phyloP scores from a whole-genome alignment of 306 rosid genomes.

The Begonia peltatifolia region DNA sequence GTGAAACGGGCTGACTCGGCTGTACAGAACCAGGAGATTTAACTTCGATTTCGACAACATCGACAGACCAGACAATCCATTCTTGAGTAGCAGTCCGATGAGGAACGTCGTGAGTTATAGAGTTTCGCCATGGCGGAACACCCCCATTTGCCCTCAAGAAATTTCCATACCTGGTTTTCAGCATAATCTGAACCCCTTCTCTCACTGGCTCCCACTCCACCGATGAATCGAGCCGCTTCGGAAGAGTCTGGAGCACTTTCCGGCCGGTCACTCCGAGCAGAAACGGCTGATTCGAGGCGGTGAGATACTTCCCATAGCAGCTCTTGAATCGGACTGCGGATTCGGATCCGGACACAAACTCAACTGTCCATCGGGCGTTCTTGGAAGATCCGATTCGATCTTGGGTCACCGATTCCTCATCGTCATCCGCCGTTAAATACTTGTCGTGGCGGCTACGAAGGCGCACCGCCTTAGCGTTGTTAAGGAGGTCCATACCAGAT shows the following conservation, averaged over 20 bases:
- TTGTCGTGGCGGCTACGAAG: constrained; percentile 58
- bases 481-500: constrained; percentile 47
- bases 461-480: constrained; percentile 62
- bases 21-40: constrained; percentile 19
- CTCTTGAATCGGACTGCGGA: constrained; percentile 54
- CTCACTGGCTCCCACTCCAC: constrained; percentile 69
- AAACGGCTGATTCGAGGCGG: constrained; percentile 45
- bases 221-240: constrained; percentile 40
- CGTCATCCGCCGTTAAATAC: constrained; percentile 58
- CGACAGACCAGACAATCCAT: constrained; percentile 66
- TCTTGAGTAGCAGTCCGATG: constrained; percentile 61
- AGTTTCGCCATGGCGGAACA: constrained; percentile 72
- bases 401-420: constrained; percentile 59
- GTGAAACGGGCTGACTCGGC: constrained; percentile 24
- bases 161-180: constrained; percentile 54
- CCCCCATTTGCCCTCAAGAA: constrained; percentile 66
- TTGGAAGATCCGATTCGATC: constrained; percentile 49
- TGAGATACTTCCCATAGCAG: constrained; percentile 61
- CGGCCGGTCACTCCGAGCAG: constrained; percentile 70
- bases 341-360: constrained; percentile 30
- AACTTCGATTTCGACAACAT: constrained; percentile 41
- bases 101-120: constrained; percentile 70
- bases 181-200: constrained; percentile 37
- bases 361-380: constrained; percentile 44
- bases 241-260: constrained; percentile 44